These are phyloP conservation scores for Pogostemon cablin DNA, from an alignment of 257 asterid genomes.

Conservation along the genomic window DNA sequence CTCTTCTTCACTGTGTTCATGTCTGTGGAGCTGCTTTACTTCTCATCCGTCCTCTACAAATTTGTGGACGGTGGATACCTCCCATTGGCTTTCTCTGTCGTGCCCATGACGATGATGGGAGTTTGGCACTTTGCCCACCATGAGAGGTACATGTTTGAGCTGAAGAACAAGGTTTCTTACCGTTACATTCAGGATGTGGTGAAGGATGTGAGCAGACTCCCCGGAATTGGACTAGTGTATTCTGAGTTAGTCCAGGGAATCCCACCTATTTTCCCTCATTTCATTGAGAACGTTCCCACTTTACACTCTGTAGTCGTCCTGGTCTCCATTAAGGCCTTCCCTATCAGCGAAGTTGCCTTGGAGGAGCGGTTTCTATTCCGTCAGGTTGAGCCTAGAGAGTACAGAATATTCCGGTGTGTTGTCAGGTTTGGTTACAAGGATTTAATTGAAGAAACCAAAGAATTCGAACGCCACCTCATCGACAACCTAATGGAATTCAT, in stretches of 20 bases:
- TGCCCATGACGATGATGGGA: slow-evolving; percentile 57
- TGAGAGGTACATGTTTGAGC: slow-evolving; percentile 58
- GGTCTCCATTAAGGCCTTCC: too few species aligned
- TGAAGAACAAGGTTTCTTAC: slow-evolving; percentile 59
- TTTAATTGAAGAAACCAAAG: slow-evolving; percentile 45
- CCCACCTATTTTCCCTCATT: too few species aligned
- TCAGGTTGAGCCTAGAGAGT: slow-evolving; percentile 53
- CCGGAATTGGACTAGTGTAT: too few species aligned
- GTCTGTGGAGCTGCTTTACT: slow-evolving; percentile 43
- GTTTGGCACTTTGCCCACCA: slow-evolving; percentile 66
- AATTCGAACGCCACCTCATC: slow-evolving; percentile 52
- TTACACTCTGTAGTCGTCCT: too few species aligned
- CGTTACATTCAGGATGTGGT: slow-evolving; percentile 46
- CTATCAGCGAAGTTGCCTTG: neutral
- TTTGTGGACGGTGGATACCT: slow-evolving; percentile 74
- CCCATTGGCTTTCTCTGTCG: slow-evolving; percentile 52
- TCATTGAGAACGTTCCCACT: too few species aligned
- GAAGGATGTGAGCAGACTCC: neutral
- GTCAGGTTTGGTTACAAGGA: slow-evolving; percentile 75
- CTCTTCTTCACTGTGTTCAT: slow-evolving; percentile 45
- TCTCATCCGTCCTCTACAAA: slow-evolving; percentile 59
- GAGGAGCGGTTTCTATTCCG: slow-evolving; percentile 71
- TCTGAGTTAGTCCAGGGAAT: too few species aligned
- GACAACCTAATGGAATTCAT: slow-evolving; percentile 56
- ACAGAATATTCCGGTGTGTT: slow-evolving; percentile 55